Evolutionary conservation across 2,329 filamentous ascomycete species (phyloP), one percentile per base, ranked within the genome.

Genomic region (Aspergillus sp.): DNA sequence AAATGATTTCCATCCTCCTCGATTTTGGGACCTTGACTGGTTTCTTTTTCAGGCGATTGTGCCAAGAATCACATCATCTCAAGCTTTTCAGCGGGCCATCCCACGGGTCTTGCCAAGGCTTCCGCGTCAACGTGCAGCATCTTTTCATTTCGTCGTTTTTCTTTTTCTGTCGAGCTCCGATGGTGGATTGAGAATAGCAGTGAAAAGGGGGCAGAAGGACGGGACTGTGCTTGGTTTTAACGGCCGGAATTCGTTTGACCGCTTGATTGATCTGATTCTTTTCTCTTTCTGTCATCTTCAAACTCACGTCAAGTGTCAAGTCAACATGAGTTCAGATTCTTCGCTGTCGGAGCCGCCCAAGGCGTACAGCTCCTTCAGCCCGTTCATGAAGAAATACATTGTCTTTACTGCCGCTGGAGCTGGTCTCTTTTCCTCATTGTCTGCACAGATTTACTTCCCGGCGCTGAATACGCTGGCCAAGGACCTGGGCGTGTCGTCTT

Each of bases 371-470:
- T 46, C 40, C 11, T 50, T 50, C 33, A 46, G 40, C 28, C 11
- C 32, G 9, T 27, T 34, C 10, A 42, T 46, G 42, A 65, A 63
- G 44, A 46, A 48, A 40, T 59, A 60, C 44, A 62, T 66, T n/a
- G 52, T 65, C 31, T 59, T 59, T 38, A 58, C 64, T 47, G 64
- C 64, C n/a, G 55, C 64, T 5, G 57, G 63, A 31, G 64, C 60
- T 13, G 65, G 62, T 27, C 58, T 69, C 44, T 68, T 69, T 47
- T 64, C 62, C 6, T 66, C 66, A 7, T 50, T 71, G 2, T 60
- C 63, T 5, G 56, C 61, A 7, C 63, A 63, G 40, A 70, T 70
- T 35, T 71, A 70, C 46, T 63, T 69, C 33, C 68, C 68, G 7
- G 57, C 64, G 11, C 46, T 71, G 27, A 57, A 57, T 26, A 52